phyloP scores from a whole-genome alignment of 2,329 filamentous ascomycete species.

The Cytospora chrysosperma region DNA sequence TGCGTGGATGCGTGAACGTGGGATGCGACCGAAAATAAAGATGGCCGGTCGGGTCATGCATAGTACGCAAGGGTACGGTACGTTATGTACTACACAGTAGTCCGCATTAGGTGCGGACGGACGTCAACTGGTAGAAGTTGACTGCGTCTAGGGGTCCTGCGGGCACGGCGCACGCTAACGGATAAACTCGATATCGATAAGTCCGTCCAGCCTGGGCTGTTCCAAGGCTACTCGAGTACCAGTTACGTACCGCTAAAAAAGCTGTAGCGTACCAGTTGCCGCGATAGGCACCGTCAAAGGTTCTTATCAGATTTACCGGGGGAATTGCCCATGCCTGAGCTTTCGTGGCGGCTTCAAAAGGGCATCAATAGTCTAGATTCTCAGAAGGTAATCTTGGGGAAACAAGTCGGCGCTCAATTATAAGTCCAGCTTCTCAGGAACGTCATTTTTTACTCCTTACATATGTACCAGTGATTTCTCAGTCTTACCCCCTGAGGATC shows the following conservation, averaged over 20 bases:
- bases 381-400: neutral
- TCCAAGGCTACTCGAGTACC: neutral
- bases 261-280: conserved; percentile 6
- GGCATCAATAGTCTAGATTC: conserved; percentile 1
- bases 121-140: no score
- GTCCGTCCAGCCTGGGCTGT: neutral
- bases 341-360: conserved; percentile 10
- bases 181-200: neutral
- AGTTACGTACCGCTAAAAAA: neutral
- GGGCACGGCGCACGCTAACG: conserved; percentile 4
- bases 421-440: conserved; percentile 6
- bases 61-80: no score
- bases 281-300: conserved; percentile 14
- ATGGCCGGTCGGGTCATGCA: conserved; percentile 5
- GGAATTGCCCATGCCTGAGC: neutral
- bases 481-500: neutral
- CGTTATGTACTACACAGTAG: no score
- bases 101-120: neutral
- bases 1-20: no score
- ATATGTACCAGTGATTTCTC: neutral
- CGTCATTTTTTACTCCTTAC: no score
- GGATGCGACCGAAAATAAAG: conserved; percentile 19
- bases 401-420: conserved; percentile 7
- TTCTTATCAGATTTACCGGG: conserved; percentile 10
- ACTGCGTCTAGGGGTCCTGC: neutral